phyloP scores from a whole-genome alignment of 179 eudicot genomes.

The Patellifolia procumbens region DNA sequence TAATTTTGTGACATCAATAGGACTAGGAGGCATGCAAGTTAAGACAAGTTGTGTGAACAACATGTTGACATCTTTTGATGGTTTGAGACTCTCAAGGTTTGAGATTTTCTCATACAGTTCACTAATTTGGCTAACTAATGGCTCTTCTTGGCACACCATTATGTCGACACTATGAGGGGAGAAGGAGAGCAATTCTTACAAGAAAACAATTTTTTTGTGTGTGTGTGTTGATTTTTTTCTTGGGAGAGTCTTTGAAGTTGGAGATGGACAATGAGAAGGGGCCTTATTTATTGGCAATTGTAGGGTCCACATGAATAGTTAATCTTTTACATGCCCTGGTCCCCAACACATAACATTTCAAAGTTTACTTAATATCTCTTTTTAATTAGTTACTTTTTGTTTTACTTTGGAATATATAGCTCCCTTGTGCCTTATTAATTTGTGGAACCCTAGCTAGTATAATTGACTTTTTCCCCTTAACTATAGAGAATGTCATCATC shows the following conservation, averaged over 20 bases:
- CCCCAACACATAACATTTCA: constrained; percentile 7
- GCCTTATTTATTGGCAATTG: constrained; percentile 44
- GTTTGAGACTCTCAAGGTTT: constrained; percentile 52
- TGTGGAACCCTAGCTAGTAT: constrained; percentile 12
- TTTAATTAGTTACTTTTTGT: background rate
- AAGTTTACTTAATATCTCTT: constrained; percentile 7
- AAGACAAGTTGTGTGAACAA: constrained; percentile 66
- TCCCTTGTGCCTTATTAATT: background rate
- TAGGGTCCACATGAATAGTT: constrained; percentile 33
- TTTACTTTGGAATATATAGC: background rate
- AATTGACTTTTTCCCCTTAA: background rate
- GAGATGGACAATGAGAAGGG: constrained; percentile 21
- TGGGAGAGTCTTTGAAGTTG: constrained; percentile 19
- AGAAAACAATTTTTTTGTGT: constrained; percentile 6
- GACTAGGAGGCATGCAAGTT: constrained; percentile 56
- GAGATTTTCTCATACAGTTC: constrained; percentile 55
- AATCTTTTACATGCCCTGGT: constrained; percentile 16
- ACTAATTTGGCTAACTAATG: constrained; percentile 46
- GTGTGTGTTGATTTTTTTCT: constrained; percentile 6
- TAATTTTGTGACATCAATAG: constrained; percentile 55
- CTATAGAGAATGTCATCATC: constrained; percentile 7
- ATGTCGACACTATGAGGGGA: constrained; percentile 59
- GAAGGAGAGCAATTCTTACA: background rate
- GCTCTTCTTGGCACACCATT: constrained; percentile 60
- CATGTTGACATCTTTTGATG: constrained; percentile 66